A percentile compares a stretch with the other conserved stretches of the same genome.
Evolutionary conservation across 2,329 filamentous ascomycete genomes (phyloP).

Genomic region (Fusarium albidum): DNA sequence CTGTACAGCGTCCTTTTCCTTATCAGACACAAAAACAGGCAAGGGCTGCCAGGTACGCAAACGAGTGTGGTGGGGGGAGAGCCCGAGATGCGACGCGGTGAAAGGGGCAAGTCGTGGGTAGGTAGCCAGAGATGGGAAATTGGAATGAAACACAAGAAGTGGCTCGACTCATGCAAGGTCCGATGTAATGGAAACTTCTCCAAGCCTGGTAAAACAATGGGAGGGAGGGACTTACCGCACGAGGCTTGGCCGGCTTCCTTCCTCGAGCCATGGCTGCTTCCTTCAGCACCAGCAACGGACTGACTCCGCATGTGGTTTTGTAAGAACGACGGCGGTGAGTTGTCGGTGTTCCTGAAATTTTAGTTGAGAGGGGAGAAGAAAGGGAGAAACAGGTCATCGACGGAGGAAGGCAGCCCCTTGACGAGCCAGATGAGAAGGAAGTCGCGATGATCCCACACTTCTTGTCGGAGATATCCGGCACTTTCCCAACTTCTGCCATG

Average conservation of each 20-base stretch:
- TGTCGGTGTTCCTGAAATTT: not conserved
- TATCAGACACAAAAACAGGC: slow-evolving; percentile 27
- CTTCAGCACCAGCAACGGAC: slow-evolving; percentile 1
- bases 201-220: not conserved
- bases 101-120: slow-evolving; percentile 35
- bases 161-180: slow-evolving; percentile 33
- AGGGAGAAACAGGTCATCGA: not conserved
- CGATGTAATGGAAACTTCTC: slow-evolving; percentile 8
- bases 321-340: not conserved
- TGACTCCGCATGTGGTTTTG: not conserved
- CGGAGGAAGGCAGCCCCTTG: slow-evolving; percentile 3
- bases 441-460: not conserved
- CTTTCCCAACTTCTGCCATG: not conserved
- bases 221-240: slow-evolving; percentile 27
- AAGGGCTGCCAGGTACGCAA: slow-evolving; percentile 38
- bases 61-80: slow-evolving; percentile 15
- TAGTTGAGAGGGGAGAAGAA: not conserved
- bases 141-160: slow-evolving; percentile 27
- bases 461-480: not conserved
- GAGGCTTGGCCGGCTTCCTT: slow-evolving; percentile 27
- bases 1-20: slow-evolving; percentile 9
- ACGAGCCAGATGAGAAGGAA: slow-evolving; percentile 6
- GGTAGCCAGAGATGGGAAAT: slow-evolving; percentile 20
- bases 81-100: slow-evolving; percentile 37
- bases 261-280: slow-evolving; percentile 29